Evolutionary conservation across 1,139 yeast species (phyloP).

Genomic region (Maudiozyma humilis): DNA sequence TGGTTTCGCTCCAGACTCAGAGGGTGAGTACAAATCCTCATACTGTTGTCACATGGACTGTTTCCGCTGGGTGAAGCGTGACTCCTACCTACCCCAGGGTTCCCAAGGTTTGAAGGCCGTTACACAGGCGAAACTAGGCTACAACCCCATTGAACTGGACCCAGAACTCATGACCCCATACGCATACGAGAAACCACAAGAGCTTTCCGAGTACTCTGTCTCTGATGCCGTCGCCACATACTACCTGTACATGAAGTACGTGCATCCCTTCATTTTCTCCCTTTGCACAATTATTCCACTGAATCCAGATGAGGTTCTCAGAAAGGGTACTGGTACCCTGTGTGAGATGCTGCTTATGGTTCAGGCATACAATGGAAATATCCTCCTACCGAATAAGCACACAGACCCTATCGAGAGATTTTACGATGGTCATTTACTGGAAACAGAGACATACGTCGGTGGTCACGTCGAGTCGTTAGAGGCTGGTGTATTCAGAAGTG

Average conservation of each 20-base stretch:
- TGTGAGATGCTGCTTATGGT: slow-evolving; percentile 98
- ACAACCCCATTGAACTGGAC: slow-evolving; percentile 91
- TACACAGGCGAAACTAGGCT: slow-evolving; percentile 90
- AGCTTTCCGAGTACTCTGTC: slow-evolving; percentile 90
- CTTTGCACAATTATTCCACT: slow-evolving; percentile 91
- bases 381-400: slow-evolving; percentile 86
- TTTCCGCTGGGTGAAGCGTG: slow-evolving; percentile 97
- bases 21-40: slow-evolving; percentile 87
- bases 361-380: slow-evolving; percentile 75
- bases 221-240: slow-evolving; percentile 99
- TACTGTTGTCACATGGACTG: slow-evolving; percentile 98
- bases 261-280: slow-evolving; percentile 94
- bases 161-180: slow-evolving; percentile 98
- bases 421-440: slow-evolving; percentile 87
- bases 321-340: slow-evolving; percentile 97
- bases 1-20: slow-evolving; percentile 84
- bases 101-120: slow-evolving; percentile 98
- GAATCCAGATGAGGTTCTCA: slow-evolving; percentile 89
- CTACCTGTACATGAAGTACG: slow-evolving; percentile 90
- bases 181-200: slow-evolving; percentile 89
- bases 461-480: slow-evolving; percentile 97
- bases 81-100: slow-evolving; percentile 95
- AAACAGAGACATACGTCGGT: slow-evolving; percentile 96
- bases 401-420: slow-evolving; percentile 87
- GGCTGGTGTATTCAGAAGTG: slow-evolving; percentile 95